These are phyloP conservation scores for Saussurea involucrata DNA, from an alignment of 129 eudicot genomes.

Conservation along the genomic window DNA sequence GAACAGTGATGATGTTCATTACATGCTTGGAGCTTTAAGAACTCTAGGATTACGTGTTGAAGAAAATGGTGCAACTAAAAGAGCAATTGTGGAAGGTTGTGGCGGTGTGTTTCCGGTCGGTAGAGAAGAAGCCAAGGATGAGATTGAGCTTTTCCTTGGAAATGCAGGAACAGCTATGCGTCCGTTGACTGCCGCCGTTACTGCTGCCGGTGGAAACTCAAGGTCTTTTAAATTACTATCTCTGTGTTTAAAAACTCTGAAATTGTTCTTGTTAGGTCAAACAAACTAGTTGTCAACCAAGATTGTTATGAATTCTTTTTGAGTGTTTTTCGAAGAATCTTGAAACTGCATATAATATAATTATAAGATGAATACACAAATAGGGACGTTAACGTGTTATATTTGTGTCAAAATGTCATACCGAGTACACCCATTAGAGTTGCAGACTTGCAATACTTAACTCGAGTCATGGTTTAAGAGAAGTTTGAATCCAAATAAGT, in stretches of 20 bases:
- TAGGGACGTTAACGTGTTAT: background rate
- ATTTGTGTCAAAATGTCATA: background rate
- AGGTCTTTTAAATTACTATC: constrained; percentile 36
- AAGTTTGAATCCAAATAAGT: no score
- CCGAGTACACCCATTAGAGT: background rate
- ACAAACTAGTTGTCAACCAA: constrained; percentile 3
- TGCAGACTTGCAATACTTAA: no score
- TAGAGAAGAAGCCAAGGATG: constrained; percentile 55
- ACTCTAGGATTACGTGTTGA: constrained; percentile 83
- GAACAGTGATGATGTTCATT: constrained; percentile 91
- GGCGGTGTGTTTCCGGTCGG: constrained; percentile 89
- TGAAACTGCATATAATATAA: background rate
- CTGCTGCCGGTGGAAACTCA: constrained; percentile 90
- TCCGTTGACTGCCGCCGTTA: constrained; percentile 94
- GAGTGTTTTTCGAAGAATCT: background rate
- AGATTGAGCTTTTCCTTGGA: constrained; percentile 84
- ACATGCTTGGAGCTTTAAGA: constrained; percentile 91
- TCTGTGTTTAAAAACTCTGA: background rate
- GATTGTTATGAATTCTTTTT: background rate
- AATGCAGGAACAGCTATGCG: constrained; percentile 99
- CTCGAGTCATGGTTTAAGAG: no score
- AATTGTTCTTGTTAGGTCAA: background rate
- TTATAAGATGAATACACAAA: background rate
- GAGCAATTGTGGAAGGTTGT: constrained; percentile 82
- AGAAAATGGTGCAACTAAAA: constrained; percentile 57